phyloP scores from a whole-genome alignment of 2,329 filamentous ascomycete species.

The Chaetomiaceae sp. region DNA sequence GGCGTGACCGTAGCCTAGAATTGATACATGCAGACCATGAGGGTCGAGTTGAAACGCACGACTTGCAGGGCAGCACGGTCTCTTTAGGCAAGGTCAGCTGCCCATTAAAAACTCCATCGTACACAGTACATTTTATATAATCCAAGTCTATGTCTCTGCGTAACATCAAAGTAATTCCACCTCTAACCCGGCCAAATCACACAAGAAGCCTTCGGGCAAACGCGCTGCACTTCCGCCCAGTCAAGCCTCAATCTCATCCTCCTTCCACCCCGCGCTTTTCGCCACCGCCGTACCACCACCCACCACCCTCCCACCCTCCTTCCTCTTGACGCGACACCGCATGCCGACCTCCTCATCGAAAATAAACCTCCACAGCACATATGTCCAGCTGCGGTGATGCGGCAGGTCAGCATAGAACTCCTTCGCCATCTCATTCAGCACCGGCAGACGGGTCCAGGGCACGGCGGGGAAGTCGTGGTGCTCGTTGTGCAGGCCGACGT shows the following conservation, averaged over 20 bases:
- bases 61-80: no score
- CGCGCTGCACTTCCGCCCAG: background rate
- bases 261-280: conserved; percentile 53
- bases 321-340: conserved; percentile 88
- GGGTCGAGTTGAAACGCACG: no score
- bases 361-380: conserved; percentile 94
- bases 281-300: conserved; percentile 38
- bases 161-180: background rate
- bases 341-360: conserved; percentile 83
- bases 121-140: background rate
- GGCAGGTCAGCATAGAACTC: conserved; percentile 92
- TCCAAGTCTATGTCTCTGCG: conserved; percentile 7
- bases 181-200: no score
- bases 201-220: background rate
- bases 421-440: conserved; percentile 69
- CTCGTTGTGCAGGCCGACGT: conserved; percentile 96
- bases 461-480: conserved; percentile 98
- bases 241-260: conserved; percentile 62
- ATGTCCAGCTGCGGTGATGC: conserved; percentile 81
- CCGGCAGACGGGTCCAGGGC: conserved; percentile 82
- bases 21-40: no score
- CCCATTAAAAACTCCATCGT: background rate
- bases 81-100: background rate
- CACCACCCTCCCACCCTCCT: conserved; percentile 62
- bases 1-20: no score